phyloP scores from a whole-genome alignment of 1,139 yeast species.

The Blastobotrys serpentis region DNA sequence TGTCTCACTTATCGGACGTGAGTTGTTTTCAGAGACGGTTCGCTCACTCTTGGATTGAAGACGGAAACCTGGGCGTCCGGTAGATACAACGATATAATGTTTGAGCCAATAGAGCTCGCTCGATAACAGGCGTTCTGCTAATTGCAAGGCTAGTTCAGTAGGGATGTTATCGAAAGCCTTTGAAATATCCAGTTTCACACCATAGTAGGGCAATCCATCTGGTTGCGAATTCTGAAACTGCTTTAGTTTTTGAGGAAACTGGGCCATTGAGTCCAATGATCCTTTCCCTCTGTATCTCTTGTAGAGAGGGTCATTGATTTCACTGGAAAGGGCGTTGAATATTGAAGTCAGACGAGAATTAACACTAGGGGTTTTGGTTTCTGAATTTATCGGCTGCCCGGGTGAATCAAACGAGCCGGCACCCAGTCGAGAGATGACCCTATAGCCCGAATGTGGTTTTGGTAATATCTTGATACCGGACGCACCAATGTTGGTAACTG shows the following conservation, averaged over 20 bases:
- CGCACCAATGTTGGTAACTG: conserved; percentile 25
- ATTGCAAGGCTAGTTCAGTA: conserved; percentile 42
- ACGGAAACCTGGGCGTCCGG: neutral
- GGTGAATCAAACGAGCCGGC: neutral
- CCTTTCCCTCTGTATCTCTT: neutral
- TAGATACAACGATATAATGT: neutral
- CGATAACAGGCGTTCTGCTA: conserved; percentile 25
- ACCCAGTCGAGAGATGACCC: conserved; percentile 32
- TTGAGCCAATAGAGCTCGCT: neutral
- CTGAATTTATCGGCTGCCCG: neutral
- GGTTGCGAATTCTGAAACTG: neutral
- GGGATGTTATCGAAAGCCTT: conserved; percentile 80
- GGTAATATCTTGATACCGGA: conserved; percentile 32
- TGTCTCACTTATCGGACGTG: neutral
- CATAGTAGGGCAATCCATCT: conserved; percentile 39
- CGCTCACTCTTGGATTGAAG: neutral
- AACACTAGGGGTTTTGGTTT: conserved; percentile 21
- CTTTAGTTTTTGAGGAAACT: conserved; percentile 13
- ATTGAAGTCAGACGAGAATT: conserved; percentile 33
- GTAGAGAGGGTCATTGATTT: conserved; percentile 20
- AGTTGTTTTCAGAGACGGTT: neutral
- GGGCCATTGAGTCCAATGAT: conserved; percentile 10
- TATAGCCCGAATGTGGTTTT: conserved; percentile 27
- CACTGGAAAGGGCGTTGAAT: conserved; percentile 27
- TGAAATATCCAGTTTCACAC: conserved; percentile 72